Percentiles rank a stretch among this genome's conserved stretches.
Evolutionary conservation across 345 rosid species (phyloP).

Genomic region (Aethionema arabicum): DNA sequence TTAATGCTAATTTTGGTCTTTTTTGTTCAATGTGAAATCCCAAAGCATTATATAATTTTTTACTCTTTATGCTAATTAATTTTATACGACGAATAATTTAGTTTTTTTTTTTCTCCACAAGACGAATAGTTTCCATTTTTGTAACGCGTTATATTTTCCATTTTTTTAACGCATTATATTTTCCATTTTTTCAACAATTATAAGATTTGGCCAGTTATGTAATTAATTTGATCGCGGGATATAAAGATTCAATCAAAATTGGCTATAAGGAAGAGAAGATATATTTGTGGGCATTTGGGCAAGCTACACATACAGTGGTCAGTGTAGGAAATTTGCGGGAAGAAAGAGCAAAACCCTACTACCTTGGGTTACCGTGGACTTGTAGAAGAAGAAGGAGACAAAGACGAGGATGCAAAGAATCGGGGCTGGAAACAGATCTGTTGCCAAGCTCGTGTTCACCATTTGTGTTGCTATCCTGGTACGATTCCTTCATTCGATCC

Average conservation of each 20-base stretch:
- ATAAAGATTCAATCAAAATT: background rate
- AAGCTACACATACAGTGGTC: constrained; percentile 16
- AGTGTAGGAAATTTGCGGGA: constrained; percentile 21
- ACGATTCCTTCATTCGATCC: constrained; percentile 26
- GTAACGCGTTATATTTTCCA: no score
- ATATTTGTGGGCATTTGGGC: background rate
- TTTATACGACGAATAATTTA: no score
- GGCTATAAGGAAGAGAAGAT: constrained; percentile 6
- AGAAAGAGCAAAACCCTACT: constrained; percentile 36
- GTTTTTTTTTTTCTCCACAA: no score
- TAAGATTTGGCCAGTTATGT: no score
- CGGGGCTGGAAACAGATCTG: constrained; percentile 35
- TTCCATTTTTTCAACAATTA: no score
- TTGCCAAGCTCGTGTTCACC: constrained; percentile 34
- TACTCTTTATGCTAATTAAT: no score
- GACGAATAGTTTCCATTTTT: no score
- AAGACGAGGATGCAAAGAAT: constrained; percentile 31
- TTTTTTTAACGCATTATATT: no score
- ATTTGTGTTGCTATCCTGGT: constrained; percentile 33
- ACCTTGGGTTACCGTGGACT: constrained; percentile 19
- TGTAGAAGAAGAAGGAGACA: constrained; percentile 15
- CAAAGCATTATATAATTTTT: no score
- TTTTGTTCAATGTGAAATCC: no score
- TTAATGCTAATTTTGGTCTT: no score
- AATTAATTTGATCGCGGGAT: no score